Evolutionary conservation across 129 eudicot genomes (phyloP).

Genomic region (Flaveria ramosissima): DNA sequence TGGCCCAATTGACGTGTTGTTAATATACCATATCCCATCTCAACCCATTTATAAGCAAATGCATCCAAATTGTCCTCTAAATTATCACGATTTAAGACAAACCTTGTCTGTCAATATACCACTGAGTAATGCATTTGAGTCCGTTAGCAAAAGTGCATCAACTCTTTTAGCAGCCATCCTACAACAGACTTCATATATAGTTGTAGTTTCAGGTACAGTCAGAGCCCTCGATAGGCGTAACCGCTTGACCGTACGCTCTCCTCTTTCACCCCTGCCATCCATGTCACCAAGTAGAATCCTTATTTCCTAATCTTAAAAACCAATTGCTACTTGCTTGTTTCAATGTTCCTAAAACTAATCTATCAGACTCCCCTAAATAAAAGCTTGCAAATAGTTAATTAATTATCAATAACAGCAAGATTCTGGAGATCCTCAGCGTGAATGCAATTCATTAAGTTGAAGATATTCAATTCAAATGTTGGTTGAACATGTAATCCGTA

Average conservation of each 20-base stretch:
- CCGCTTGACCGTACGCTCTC: constrained; percentile 86
- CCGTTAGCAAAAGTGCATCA: constrained; percentile 87
- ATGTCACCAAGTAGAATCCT: constrained; percentile 16
- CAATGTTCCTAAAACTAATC: too few relatives aligned
- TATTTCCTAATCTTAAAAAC: too few relatives aligned
- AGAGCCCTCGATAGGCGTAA: constrained; percentile 83
- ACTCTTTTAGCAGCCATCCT: constrained; percentile 90
- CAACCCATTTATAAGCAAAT: neutral
- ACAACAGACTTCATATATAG: constrained; percentile 77
- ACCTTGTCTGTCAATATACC: constrained; percentile 98
- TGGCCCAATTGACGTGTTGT: neutral
- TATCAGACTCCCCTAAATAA: neutral
- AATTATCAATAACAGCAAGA: neutral
- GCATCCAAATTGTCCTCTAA: neutral
- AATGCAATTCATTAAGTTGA: neutral
- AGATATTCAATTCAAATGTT: neutral
- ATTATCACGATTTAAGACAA: constrained; percentile 1
- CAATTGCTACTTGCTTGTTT: too few relatives aligned
- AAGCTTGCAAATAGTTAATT: constrained; percentile 4
- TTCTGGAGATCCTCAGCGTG: neutral
- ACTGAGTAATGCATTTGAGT: constrained; percentile 84
- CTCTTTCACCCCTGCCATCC: constrained; percentile 63
- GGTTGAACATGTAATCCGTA: neutral
- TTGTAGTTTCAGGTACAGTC: constrained; percentile 88
- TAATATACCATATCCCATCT: neutral